A percentile compares a stretch with the other conserved stretches of the same genome.
These are phyloP conservation scores for Alternaria brassicicola DNA, from an alignment of 2,329 filamentous ascomycete species.

Conservation along the genomic window DNA sequence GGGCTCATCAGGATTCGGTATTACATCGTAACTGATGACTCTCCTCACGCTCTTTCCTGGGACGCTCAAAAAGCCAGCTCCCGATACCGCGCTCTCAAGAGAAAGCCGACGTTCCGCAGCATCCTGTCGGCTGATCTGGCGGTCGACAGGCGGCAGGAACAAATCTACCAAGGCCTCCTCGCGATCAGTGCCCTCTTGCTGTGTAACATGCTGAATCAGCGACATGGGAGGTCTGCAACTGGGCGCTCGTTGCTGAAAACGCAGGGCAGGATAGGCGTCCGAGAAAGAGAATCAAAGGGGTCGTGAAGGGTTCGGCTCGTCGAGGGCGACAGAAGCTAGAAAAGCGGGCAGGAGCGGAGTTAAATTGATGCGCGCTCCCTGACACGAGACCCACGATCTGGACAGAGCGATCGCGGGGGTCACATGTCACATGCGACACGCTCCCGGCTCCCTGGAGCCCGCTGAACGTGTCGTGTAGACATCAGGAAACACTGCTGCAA, in stretches of 20 bases:
- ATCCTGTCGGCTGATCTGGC: conserved; percentile 36
- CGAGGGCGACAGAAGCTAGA: conserved; percentile 8
- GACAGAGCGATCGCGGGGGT: conserved; percentile 16
- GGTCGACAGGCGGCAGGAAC: conserved; percentile 45
- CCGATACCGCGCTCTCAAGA: conserved; percentile 35
- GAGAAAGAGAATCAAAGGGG: conserved; percentile 5
- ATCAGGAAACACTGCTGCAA: neutral
- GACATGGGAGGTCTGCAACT: conserved; percentile 51
- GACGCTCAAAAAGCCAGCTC: conserved; percentile 23
- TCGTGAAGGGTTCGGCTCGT: conserved; percentile 4
- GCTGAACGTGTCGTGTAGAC: conserved; percentile 2
- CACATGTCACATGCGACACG: conserved; percentile 18
- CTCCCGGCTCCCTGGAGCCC: conserved; percentile 1
- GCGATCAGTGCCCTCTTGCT: conserved; percentile 57
- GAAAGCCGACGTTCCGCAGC: conserved; percentile 40
- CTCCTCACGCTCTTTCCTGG: conserved; percentile 46
- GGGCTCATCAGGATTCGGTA: conserved; percentile 49
- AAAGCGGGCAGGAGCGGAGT: conserved; percentile 19
- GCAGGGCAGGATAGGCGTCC: conserved; percentile 13
- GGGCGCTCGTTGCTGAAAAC: conserved; percentile 10
- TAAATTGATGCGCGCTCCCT: conserved; percentile 19
- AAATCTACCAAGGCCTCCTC: conserved; percentile 49
- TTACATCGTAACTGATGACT: conserved; percentile 57
- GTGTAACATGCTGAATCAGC: conserved; percentile 59
- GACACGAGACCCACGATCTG: conserved; percentile 23